Conservation (phyloP, 257 asterid species). For the Primulina eburnea region DNA sequence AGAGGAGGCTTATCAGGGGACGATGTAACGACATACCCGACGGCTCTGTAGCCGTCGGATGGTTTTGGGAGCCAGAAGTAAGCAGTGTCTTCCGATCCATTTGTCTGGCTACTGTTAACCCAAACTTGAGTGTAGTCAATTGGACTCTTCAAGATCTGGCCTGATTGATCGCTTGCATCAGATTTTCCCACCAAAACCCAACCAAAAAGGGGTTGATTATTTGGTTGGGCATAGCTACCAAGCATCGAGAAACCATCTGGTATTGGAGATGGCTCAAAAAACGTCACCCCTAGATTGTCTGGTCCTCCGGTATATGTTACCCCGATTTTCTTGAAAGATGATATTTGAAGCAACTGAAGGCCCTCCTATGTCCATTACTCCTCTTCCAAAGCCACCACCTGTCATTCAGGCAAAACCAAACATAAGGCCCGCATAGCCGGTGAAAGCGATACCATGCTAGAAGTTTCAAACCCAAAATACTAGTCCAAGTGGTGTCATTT, state of each 20-base stretch:
- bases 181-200: slow-evolving; percentile 67
- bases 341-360: slow-evolving; percentile 46
- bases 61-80: slow-evolving; percentile 78
- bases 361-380: slow-evolving; percentile 81
- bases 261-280: slow-evolving; percentile 63
- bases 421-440: not conserved
- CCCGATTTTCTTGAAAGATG: slow-evolving; percentile 57
- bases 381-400: slow-evolving; percentile 65
- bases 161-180: slow-evolving; percentile 33
- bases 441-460: not conserved
- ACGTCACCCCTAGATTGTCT: slow-evolving; percentile 60
- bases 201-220: slow-evolving; percentile 62
- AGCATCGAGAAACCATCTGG: slow-evolving; percentile 89
- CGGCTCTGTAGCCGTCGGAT: slow-evolving; percentile 62
- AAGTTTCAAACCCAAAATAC: not conserved
- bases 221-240: slow-evolving; percentile 71
- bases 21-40: slow-evolving; percentile 64
- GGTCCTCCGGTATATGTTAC: slow-evolving; percentile 45
- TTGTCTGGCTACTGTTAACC: slow-evolving; percentile 24
- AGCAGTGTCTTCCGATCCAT: slow-evolving; percentile 27
- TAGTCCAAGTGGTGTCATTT: not conserved
- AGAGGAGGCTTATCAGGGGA: slow-evolving; percentile 63
- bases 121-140: slow-evolving; percentile 57
- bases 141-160: slow-evolving; percentile 54
- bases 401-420: not conserved